Evolutionary conservation across 164 flowering plant genomes (phyloP), one percentile per base, ranked within the genome.

Genomic region (Cinnamomum micranthum): DNA sequence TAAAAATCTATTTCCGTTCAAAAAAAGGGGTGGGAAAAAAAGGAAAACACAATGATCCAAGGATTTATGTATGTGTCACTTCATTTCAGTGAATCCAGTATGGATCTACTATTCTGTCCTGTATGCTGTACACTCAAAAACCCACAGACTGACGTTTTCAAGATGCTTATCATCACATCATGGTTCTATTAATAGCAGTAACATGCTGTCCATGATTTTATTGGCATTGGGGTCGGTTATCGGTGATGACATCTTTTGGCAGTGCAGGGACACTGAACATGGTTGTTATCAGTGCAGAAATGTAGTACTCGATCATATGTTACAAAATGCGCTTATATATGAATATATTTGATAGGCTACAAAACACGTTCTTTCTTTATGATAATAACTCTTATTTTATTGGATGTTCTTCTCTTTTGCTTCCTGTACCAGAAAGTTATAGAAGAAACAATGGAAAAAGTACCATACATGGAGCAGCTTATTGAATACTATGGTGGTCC

Each of bases 401-500:
- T 41, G 12, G 12, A 65, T 33, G 5, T 58, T n/a, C 4, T 33
- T 72, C 24, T 63, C 15, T 28, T 66, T 69, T 75, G 25, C 12
- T 78, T 84, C 58, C 14, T 74, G 14, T 74, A 67, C 19, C 81
- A 92, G 97, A 89, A 91, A 88, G 83, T 81, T 19, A 68, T 92
- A 22, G 35, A 91, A 75, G 93, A 86, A 78, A 80, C 87, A 14
- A 90, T 90, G 97, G 81, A 84, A 66, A 82, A 35, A 24, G 86
- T 83, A 20, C 98, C 98, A 19, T 63, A 75, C 66, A 50, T 92
- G 84, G 82, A 94, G 80, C 76, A 87, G 80, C 77, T 94, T 68
- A 85, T 92, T 59, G 97, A 94, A 80, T 22, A 78, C 77, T 92
- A 92, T 68, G 72, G 88, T 78, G 97, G 97, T 50, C 90, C 92